Evolutionary conservation across 2,329 filamentous ascomycete species (phyloP).

Genomic region (Diaporthe ampelina): DNA sequence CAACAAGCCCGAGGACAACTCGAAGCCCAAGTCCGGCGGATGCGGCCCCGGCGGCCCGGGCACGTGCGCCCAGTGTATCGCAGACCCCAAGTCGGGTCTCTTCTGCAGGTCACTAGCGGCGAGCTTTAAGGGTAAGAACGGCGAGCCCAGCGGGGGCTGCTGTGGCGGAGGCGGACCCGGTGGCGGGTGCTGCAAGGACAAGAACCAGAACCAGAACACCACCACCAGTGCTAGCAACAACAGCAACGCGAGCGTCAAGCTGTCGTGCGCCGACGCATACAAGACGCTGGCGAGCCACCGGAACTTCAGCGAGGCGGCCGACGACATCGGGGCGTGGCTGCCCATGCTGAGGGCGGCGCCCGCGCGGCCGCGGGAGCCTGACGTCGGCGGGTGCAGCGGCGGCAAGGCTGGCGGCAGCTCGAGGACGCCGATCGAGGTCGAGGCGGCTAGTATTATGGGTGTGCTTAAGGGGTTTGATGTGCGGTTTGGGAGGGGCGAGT

Average conservation of each 20-base stretch:
- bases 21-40: slow-evolving; percentile 50
- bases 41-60: slow-evolving; percentile 80
- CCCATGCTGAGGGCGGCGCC: slow-evolving; percentile 77
- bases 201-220: slow-evolving; percentile 32
- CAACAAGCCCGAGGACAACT: slow-evolving; percentile 43
- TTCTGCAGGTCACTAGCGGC: slow-evolving; percentile 88
- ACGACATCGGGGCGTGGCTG: slow-evolving; percentile 82
- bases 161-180: slow-evolving; percentile 71
- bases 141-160: slow-evolving; percentile 63
- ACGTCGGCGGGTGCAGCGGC: slow-evolving; percentile 41
- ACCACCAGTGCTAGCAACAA: slow-evolving; percentile 36
- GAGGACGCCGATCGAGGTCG: slow-evolving; percentile 77
- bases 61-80: slow-evolving; percentile 82
- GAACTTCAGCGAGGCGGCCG: slow-evolving; percentile 79
- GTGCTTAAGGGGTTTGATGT: slow-evolving; percentile 87
- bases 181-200: slow-evolving; percentile 75
- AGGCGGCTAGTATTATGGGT: slow-evolving; percentile 87
- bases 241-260: slow-evolving; percentile 42
- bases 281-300: slow-evolving; percentile 83
- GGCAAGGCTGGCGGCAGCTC: slow-evolving; percentile 49
- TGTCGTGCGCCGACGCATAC: slow-evolving; percentile 83
- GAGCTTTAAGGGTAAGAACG: slow-evolving; percentile 62
- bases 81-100: slow-evolving; percentile 83
- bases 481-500: slow-evolving; percentile 70
- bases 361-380: slow-evolving; percentile 50